Conservation (phyloP, 768 basidiomycete species). For the Cantharellus cinnabarinus region DNA sequence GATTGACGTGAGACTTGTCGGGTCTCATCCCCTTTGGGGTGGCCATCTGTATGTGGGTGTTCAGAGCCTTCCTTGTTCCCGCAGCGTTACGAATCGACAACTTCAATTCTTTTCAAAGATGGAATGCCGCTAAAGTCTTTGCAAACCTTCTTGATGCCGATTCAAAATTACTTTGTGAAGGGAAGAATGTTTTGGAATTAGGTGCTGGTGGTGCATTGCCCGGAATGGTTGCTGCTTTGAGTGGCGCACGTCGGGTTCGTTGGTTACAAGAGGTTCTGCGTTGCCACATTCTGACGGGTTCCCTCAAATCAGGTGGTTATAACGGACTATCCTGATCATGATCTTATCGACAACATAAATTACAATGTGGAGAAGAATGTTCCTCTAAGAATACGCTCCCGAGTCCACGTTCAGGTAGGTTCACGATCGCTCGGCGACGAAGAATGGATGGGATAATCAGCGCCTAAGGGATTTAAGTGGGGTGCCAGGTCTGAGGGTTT, state of each 20-base stretch:
- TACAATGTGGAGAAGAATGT: constrained; percentile 49
- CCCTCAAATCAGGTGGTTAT: constrained; percentile 38
- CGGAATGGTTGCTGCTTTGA: constrained; percentile 48
- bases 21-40: constrained; percentile 65
- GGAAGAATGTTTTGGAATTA: constrained; percentile 51
- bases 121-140: constrained; percentile 61
- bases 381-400: constrained; percentile 7
- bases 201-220: constrained; percentile 90
- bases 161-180: constrained; percentile 21
- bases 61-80: no score
- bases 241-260: constrained; percentile 43
- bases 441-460: background rate
- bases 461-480: constrained; percentile 60
- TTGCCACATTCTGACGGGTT: background rate
- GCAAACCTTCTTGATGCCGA: constrained; percentile 48
- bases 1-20: constrained; percentile 49
- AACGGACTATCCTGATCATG: constrained; percentile 80
- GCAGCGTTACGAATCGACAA: background rate
- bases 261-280: background rate
- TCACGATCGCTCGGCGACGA: background rate
- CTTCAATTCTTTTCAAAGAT: constrained; percentile 22
- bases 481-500: constrained; percentile 35
- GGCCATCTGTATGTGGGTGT: constrained; percentile 39
- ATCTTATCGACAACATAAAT: constrained; percentile 53
- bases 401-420: constrained; percentile 18